These are phyloP conservation scores for Ulmus americana DNA, from an alignment of 331 rosid species.

Conservation along the genomic window DNA sequence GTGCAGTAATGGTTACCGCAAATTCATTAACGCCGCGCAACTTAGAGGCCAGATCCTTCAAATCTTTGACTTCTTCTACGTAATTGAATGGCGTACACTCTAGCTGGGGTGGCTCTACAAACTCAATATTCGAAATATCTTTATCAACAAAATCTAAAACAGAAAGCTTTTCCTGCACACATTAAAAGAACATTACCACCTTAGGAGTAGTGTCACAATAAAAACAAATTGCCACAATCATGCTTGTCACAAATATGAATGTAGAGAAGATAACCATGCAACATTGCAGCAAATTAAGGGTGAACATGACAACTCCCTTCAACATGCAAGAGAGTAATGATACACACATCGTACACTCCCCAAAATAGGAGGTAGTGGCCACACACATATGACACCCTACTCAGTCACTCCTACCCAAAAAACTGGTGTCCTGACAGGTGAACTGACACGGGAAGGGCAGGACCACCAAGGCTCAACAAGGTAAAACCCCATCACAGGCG, in stretches of 20 bases:
- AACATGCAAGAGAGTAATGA: no score
- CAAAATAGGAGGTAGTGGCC: no score
- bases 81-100: slow-evolving; percentile 72
- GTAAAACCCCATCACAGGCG: no score
- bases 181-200: slow-evolving; percentile 10
- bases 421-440: no score
- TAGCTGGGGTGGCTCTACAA: slow-evolving; percentile 43
- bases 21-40: slow-evolving; percentile 63
- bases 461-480: no score
- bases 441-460: no score
- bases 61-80: slow-evolving; percentile 73
- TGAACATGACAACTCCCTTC: no score
- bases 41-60: slow-evolving; percentile 74
- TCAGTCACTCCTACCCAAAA: no score
- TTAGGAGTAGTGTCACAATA: background rate
- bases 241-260: background rate
- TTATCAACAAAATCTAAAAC: slow-evolving; percentile 71
- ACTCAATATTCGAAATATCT: slow-evolving; percentile 39
- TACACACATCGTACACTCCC: no score
- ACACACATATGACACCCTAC: no score
- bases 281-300: no score
- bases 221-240: background rate
- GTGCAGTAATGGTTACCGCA: slow-evolving; percentile 53
- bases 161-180: slow-evolving; percentile 53
- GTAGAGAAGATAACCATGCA: no score